These are phyloP conservation scores for Aspergillus diversus DNA, from an alignment of 495 filamentous ascomycete genomes.

Conservation along the genomic window DNA sequence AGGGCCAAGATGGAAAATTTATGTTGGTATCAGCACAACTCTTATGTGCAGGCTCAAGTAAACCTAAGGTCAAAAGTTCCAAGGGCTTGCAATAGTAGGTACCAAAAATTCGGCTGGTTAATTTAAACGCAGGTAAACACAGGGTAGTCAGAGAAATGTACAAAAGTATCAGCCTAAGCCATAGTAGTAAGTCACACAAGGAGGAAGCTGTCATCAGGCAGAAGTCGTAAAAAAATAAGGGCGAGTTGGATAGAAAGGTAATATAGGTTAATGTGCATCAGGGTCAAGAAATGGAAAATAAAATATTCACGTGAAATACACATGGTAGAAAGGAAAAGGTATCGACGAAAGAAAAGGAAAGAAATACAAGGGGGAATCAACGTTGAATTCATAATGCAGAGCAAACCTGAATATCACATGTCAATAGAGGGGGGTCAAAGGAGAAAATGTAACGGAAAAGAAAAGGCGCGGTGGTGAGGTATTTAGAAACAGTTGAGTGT, in stretches of 20 bases:
- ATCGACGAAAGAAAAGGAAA: constrained; percentile 15
- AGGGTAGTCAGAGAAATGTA: constrained; percentile 12
- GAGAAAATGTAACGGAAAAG: constrained; percentile 25
- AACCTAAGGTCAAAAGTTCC: neutral
- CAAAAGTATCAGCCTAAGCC: constrained; percentile 18
- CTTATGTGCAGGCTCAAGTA: too few species aligned
- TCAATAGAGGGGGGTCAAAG: constrained; percentile 17
- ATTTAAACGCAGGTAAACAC: constrained; percentile 4
- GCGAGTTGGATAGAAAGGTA: constrained; percentile 8
- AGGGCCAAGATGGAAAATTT: too few species aligned
- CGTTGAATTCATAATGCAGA: constrained; percentile 59
- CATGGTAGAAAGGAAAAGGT: constrained; percentile 25
- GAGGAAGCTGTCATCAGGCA: constrained; percentile 24
- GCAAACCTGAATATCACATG: constrained; percentile 47
- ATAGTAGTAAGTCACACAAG: constrained; percentile 12
- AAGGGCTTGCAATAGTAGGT: neutral
- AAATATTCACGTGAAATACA: constrained; percentile 20
- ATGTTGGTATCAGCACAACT: too few species aligned
- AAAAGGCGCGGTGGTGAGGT: constrained; percentile 16
- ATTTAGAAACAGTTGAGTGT: constrained; percentile 91
- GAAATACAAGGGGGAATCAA: constrained; percentile 36
- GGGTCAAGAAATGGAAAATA: neutral
- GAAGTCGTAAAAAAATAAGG: constrained; percentile 24
- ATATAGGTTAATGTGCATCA: constrained; percentile 16
- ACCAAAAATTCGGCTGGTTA: constrained; percentile 2